A percentile compares a stretch with the other conserved stretches of the same genome.
These are phyloP conservation scores for Trichoderma erinaceum DNA, from an alignment of 495 filamentous ascomycete species.

Conservation along the genomic window DNA sequence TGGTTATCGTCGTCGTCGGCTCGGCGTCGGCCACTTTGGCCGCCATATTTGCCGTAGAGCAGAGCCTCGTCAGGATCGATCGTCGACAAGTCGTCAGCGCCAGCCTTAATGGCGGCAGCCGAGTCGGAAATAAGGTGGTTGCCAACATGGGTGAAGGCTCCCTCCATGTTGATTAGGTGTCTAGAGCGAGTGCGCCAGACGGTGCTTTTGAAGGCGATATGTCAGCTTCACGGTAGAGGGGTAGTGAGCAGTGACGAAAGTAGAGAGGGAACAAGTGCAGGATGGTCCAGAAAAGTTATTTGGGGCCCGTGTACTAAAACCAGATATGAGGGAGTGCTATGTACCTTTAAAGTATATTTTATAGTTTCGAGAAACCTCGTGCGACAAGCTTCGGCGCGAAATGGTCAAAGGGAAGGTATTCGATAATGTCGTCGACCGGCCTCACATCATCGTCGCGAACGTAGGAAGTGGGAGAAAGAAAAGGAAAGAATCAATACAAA, in stretches of 20 bases:
- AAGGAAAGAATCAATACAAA: background rate
- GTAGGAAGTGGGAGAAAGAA: background rate
- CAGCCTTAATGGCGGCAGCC: conserved; percentile 66
- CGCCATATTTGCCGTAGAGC: conserved; percentile 59
- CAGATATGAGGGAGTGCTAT: background rate
- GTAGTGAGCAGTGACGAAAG: background rate
- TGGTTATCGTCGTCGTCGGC: conserved; percentile 86
- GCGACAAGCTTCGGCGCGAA: conserved; percentile 9
- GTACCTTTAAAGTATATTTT: background rate
- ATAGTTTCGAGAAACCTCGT: background rate
- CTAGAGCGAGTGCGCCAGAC: background rate
- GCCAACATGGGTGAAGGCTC: conserved; percentile 77
- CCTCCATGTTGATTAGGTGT: conserved; percentile 53
- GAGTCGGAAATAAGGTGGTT: conserved; percentile 74
- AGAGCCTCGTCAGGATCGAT: conserved; percentile 73
- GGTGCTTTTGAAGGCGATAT: background rate
- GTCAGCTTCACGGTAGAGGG: background rate
- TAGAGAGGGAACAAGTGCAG: background rate
- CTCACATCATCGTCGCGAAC: conserved; percentile 12
- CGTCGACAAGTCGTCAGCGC: conserved; percentile 55
- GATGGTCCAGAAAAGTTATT: background rate
- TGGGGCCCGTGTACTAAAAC: background rate
- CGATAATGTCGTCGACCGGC: background rate
- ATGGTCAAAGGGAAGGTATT: background rate
- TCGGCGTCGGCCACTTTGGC: conserved; percentile 52